These are phyloP conservation scores for Rhodomyrtus tomentosa DNA, from an alignment of 345 rosid genomes.

Conservation along the genomic window DNA sequence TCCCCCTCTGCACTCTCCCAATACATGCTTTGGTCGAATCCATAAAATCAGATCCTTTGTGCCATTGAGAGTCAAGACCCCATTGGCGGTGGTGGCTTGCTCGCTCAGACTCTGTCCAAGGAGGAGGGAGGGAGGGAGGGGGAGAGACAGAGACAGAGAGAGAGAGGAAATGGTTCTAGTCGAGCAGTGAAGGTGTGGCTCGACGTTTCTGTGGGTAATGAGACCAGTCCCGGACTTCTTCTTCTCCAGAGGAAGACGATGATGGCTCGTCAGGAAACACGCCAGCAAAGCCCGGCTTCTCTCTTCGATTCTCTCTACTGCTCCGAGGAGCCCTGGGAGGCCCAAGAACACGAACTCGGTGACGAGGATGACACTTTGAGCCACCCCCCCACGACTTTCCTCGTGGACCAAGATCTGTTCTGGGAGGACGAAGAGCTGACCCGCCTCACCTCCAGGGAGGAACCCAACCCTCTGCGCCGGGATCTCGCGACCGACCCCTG, in stretches of 20 bases:
- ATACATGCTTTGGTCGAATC: not conserved
- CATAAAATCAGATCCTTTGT: constrained; percentile 6
- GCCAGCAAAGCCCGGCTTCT: constrained; percentile 7
- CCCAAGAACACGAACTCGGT: not conserved
- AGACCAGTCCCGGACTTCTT: constrained; percentile 19
- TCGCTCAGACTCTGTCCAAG: not conserved
- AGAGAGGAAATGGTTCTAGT: not conserved
- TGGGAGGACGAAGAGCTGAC: constrained; percentile 60
- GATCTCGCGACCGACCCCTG: constrained; percentile 10
- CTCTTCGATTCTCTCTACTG: constrained; percentile 41
- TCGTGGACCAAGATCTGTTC: constrained; percentile 24
- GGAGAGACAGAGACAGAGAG: not conserved
- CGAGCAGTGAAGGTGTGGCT: not conserved
- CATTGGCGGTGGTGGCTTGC: not conserved
- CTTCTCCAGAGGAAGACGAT: constrained; percentile 50
- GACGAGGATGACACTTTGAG: not conserved
- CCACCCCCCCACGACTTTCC: not conserved
- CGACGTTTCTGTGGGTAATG: constrained; percentile 8
- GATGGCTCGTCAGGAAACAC: not conserved
- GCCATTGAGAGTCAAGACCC: not conserved
- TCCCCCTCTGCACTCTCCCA: not conserved
- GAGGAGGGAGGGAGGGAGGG: no score
- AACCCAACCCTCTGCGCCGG: constrained; percentile 14
- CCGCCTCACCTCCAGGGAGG: constrained; percentile 32
- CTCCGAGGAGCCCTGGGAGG: constrained; percentile 46